phyloP scores from a whole-genome alignment of 164 flowering plant genomes.

The Akebia trifoliata region DNA sequence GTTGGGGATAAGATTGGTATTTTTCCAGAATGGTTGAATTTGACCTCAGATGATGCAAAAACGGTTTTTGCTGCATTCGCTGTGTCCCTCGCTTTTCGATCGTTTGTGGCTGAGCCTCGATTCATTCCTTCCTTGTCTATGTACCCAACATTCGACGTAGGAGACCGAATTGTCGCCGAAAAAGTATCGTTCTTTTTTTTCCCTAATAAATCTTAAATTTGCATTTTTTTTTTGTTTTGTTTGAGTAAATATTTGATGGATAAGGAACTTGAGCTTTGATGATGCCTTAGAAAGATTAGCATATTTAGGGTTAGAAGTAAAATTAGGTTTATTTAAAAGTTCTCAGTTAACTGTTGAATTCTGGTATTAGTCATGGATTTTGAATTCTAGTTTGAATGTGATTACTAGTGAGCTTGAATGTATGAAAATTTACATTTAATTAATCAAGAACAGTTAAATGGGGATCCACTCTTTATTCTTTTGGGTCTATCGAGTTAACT shows the following conservation, averaged over 20 bases:
- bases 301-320: not conserved
- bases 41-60: conserved; percentile 70
- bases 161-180: conserved; percentile 92
- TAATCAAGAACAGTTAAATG: no score
- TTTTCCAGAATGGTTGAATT: conserved; percentile 74
- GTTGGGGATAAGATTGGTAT: conserved; percentile 34
- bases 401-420: no score
- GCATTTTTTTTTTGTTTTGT: not conserved
- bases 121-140: conserved; percentile 96
- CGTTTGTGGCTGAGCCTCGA: conserved; percentile 91
- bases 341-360: not conserved
- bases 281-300: not conserved
- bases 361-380: no score
- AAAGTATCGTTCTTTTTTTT: no score
- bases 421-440: no score
- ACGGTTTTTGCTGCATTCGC: conserved; percentile 81
- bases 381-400: no score
- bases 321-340: not conserved
- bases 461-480: no score
- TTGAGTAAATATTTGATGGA: not conserved
- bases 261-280: not conserved
- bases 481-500: no score
- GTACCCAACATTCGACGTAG: conserved; percentile 97
- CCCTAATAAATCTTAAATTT: not conserved
- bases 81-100: conserved; percentile 75